Conservation (phyloP, 2,329 filamentous ascomycete species). For the Calonectria honghensis region DNA sequence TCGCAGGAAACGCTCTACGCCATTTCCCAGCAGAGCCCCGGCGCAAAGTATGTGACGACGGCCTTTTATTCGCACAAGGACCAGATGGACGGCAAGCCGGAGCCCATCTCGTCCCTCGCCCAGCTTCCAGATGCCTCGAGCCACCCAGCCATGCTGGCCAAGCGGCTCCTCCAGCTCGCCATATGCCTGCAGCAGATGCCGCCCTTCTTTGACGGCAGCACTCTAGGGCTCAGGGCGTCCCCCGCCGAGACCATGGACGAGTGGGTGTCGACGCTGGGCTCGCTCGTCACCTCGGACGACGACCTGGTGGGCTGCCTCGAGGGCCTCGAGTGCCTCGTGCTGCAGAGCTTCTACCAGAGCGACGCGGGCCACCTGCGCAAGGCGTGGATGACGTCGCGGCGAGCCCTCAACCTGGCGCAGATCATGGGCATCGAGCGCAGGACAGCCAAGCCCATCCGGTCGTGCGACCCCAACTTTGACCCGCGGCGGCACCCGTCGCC, state of each 20-base stretch:
- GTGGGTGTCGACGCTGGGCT: constrained; percentile 58
- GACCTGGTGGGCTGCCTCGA: constrained; percentile 71
- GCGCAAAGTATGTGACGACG: constrained; percentile 53
- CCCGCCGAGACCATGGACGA: constrained; percentile 48
- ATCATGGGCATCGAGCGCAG: constrained; percentile 69
- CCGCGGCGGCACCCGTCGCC: constrained; percentile 54
- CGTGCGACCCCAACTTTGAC: constrained; percentile 59
- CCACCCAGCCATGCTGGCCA: constrained; percentile 70
- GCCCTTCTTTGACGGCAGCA: constrained; percentile 54
- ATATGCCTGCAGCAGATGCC: constrained; percentile 68
- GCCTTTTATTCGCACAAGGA: constrained; percentile 55
- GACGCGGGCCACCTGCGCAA: constrained; percentile 73
- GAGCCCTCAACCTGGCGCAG: constrained; percentile 70
- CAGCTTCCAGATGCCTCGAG: constrained; percentile 61
- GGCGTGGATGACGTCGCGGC: constrained; percentile 71
- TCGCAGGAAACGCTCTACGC: constrained; percentile 48
- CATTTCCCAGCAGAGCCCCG: constrained; percentile 50
- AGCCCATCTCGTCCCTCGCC: constrained; percentile 52
- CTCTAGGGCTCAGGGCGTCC: constrained; percentile 51
- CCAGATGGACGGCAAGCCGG: constrained; percentile 59
- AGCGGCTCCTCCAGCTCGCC: constrained; percentile 67
- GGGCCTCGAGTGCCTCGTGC: constrained; percentile 70
- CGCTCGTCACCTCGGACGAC: constrained; percentile 69
- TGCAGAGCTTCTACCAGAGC: constrained; percentile 69
- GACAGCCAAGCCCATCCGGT: constrained; percentile 59